A percentile compares a stretch with the other conserved stretches of the same genome.
These are phyloP conservation scores for Nicotiana noctiflora DNA, from an alignment of 257 asterid species.

Conservation along the genomic window DNA sequence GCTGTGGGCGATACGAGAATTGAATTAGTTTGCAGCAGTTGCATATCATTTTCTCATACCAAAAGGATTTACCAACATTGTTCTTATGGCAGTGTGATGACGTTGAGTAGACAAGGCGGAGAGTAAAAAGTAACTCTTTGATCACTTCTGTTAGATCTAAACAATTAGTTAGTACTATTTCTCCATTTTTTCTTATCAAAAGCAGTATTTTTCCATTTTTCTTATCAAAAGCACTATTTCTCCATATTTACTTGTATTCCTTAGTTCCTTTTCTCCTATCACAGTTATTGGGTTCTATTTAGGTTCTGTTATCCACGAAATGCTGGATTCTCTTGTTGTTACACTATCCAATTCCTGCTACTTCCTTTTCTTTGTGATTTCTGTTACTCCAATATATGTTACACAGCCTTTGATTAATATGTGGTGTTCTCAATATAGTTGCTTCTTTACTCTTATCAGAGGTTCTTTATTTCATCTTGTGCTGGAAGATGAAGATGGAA, in stretches of 20 bases:
- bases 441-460: background rate
- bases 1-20: background rate
- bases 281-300: background rate
- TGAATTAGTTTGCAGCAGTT: background rate
- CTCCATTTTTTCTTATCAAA: background rate
- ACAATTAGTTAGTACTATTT: background rate
- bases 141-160: background rate
- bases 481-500: conserved; percentile 43
- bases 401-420: background rate
- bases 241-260: background rate
- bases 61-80: background rate
- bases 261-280: background rate
- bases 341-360: background rate
- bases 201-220: background rate
- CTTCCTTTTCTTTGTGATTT: conserved; percentile 1
- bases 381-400: background rate
- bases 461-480: background rate
- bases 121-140: background rate
- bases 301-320: background rate
- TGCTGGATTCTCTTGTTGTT: background rate
- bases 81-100: background rate
- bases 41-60: background rate
- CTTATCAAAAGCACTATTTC: background rate
- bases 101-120: background rate
- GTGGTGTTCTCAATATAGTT: background rate